These are phyloP conservation scores for Hypoxylon sp. DNA, from an alignment of 2,329 filamentous ascomycete genomes.

Conservation along the genomic window DNA sequence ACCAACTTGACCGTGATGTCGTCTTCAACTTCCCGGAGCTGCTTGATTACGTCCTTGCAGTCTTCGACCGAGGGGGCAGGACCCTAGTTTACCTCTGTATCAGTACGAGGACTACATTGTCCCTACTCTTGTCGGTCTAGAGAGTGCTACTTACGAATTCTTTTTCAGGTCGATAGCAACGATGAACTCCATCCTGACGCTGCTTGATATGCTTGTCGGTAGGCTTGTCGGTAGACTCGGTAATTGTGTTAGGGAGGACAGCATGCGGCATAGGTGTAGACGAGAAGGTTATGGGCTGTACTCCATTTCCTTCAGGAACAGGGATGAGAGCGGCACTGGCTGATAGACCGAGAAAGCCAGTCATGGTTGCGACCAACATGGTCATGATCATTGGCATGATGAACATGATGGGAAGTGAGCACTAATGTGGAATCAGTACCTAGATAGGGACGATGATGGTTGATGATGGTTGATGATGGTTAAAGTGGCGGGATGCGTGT, in stretches of 20 bases:
- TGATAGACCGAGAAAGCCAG: conserved; percentile 13
- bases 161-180: conserved; percentile 44
- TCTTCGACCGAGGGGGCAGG: conserved; percentile 50
- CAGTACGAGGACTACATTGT: not conserved
- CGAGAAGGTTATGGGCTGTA: not conserved
- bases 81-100: conserved; percentile 38
- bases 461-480: not conserved
- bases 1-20: conserved; percentile 48
- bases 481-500: not conserved
- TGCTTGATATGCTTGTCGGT: conserved; percentile 15
- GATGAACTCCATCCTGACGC: conserved; percentile 39
- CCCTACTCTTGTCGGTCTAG: not conserved
- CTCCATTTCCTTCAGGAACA: not conserved
- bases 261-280: conserved; percentile 8
- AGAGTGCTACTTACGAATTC: conserved; percentile 29
- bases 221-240: conserved; percentile 13
- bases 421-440: conserved; percentile 10
- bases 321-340: conserved; percentile 1
- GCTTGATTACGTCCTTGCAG: conserved; percentile 47
- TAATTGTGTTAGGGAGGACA: conserved; percentile 5
- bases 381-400: conserved; percentile 11
- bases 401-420: conserved; percentile 29
- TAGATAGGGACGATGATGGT: not conserved
- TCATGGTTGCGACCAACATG: conserved; percentile 3
- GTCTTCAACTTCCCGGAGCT: conserved; percentile 42